Evolutionary conservation across 495 filamentous ascomycete species (phyloP).

Genomic region (Penicillium manginii): DNA sequence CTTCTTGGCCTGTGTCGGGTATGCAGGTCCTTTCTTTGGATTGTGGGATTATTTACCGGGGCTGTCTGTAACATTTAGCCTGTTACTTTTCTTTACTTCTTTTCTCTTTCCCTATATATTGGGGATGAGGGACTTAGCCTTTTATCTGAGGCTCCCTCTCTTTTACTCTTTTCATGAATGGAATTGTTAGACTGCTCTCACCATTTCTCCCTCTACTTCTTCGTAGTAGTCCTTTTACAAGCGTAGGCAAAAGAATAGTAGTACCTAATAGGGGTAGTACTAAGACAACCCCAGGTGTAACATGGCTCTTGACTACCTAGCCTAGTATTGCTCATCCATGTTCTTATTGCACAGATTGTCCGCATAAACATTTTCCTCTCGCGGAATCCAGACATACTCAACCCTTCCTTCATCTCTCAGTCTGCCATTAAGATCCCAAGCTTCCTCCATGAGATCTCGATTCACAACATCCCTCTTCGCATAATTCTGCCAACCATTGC

Average conservation of each 20-base stretch:
- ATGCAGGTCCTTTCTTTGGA: constrained; percentile 13
- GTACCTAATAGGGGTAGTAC: too few species aligned
- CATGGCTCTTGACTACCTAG: too few species aligned
- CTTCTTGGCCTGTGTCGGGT: constrained; percentile 21
- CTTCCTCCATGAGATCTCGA: not conserved
- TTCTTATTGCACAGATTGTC: not conserved
- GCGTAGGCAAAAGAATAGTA: not conserved
- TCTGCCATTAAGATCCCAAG: not conserved
- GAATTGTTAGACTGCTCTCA: constrained; percentile 27
- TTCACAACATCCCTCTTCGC: not conserved
- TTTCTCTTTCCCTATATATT: constrained; percentile 17
- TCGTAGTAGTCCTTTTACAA: not conserved
- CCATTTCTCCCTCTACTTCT: not conserved
- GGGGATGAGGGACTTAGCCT: constrained; percentile 12
- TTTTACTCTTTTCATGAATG: constrained; percentile 29
- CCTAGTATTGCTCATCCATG: not conserved
- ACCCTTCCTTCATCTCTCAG: not conserved
- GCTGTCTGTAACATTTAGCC: constrained; percentile 16
- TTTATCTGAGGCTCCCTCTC: constrained; percentile 7
- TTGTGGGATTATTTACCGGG: constrained; percentile 13
- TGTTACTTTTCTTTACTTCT: constrained; percentile 23
- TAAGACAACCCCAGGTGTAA: too few species aligned
- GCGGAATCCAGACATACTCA: not conserved
- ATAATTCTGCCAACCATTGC: not conserved
- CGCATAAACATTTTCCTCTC: not conserved